A percentile compares a stretch with the other conserved stretches of the same genome.
Conservation (phyloP, 768 basidiomycete species). For the Holtermanniella nyarrowii region DNA sequence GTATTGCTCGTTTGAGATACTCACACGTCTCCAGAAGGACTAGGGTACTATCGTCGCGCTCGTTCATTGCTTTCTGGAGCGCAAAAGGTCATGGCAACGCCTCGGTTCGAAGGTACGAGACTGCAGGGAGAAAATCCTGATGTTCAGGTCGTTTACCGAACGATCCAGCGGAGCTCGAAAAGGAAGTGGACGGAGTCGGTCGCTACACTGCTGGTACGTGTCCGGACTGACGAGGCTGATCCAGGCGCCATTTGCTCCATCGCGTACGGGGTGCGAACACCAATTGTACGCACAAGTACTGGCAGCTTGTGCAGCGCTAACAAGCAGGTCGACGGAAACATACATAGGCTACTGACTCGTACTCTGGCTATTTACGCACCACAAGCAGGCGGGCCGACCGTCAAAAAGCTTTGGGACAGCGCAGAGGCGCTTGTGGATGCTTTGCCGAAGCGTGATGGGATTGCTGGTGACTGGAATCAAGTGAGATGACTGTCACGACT, state of each 20-base stretch:
- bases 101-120: constrained; percentile 27
- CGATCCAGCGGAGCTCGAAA: constrained; percentile 70
- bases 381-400: constrained; percentile 66
- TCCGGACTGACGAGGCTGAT: constrained; percentile 43
- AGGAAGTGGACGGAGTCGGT: constrained; percentile 74
- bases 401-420: constrained; percentile 71
- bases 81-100: constrained; percentile 53
- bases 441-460: constrained; percentile 27
- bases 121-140: background rate
- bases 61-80: constrained; percentile 74
- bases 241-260: constrained; percentile 54
- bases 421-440: constrained; percentile 59
- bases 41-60: constrained; percentile 83
- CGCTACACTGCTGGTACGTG: constrained; percentile 72
- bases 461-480: constrained; percentile 67
- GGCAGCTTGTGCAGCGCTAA: background rate
- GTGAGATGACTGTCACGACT: constrained; percentile 4
- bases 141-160: constrained; percentile 59
- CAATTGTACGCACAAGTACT: constrained; percentile 56
- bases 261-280: constrained; percentile 70
- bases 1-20: too few relatives aligned
- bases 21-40: constrained; percentile 40
- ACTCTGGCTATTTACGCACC: constrained; percentile 70
- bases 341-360: constrained; percentile 72
- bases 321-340: constrained; percentile 74